A percentile compares a stretch with the other conserved stretches of the same genome.
Conservation (phyloP, 257 asterid species). For the Rubia yunnanensis region DNA sequence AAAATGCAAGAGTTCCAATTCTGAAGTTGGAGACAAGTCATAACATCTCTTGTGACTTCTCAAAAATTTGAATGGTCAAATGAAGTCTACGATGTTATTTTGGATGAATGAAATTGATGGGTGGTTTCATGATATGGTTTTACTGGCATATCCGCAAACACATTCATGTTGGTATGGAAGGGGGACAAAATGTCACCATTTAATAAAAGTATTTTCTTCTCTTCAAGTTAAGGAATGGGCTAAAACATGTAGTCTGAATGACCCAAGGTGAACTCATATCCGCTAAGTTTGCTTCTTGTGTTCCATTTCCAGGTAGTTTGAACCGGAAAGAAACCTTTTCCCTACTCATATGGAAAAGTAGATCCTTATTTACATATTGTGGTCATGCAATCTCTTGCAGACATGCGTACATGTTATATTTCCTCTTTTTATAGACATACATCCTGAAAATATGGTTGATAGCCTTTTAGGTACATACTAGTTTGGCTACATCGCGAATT, state of each 20-base stretch:
- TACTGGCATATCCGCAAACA: conserved; percentile 53
- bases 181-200: conserved; percentile 1
- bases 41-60: conserved; percentile 79
- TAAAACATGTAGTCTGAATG: conserved; percentile 61
- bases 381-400: conserved; percentile 41
- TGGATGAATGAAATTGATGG: conserved; percentile 85
- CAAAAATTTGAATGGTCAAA: conserved; percentile 77
- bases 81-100: conserved; percentile 79
- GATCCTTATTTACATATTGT: conserved; percentile 9
- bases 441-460: conserved; percentile 76
- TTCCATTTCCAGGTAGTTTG: conserved; percentile 84
- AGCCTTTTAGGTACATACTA: conserved; percentile 65
- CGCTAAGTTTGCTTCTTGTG: conserved; percentile 74
- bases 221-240: conserved; percentile 99
- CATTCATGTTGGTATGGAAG: conserved; percentile 4
- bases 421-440: conserved; percentile 82
- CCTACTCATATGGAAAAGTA: background rate
- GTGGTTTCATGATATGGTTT: conserved; percentile 75
- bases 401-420: conserved; percentile 69
- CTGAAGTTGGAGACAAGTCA: conserved; percentile 51
- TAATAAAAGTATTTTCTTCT: conserved; percentile 19
- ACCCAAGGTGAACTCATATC: conserved; percentile 82
- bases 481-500: too few species aligned
- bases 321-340: background rate
- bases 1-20: conserved; percentile 80